Conservation (phyloP, 2,329 filamentous ascomycete genomes). For the Amauroascus niger region DNA sequence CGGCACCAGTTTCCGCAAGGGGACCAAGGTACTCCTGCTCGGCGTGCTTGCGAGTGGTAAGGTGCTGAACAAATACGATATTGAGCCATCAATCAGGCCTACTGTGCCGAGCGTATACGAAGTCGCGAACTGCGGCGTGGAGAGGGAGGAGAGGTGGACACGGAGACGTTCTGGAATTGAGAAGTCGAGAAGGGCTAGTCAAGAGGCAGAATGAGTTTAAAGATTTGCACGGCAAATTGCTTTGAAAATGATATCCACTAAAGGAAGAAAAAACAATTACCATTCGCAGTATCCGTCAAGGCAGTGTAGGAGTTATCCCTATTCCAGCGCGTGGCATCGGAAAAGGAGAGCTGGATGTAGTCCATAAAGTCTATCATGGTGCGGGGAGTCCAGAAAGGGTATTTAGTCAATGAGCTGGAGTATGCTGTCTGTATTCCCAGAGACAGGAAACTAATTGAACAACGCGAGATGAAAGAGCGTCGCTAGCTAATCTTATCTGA, state of each 20-base stretch:
- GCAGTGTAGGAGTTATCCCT: slow-evolving; percentile 84
- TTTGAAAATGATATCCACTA: not conserved
- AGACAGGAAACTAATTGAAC: too few species aligned
- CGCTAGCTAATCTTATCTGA: slow-evolving; percentile 1
- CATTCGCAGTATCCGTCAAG: slow-evolving; percentile 72
- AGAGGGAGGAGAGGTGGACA: slow-evolving; percentile 80
- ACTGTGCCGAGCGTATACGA: slow-evolving; percentile 85
- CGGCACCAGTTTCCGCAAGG: slow-evolving; percentile 65
- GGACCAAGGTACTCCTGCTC: slow-evolving; percentile 63
- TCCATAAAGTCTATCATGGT: slow-evolving; percentile 95
- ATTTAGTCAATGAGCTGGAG: not conserved
- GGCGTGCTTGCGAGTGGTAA: slow-evolving; percentile 57
- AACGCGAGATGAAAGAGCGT: too few species aligned
- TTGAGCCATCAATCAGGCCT: slow-evolving; percentile 88
- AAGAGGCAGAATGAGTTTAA: not conserved
- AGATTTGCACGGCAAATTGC: not conserved
- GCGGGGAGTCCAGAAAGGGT: not conserved
- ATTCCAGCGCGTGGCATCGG: slow-evolving; percentile 77
- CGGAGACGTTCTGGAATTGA: slow-evolving; percentile 73
- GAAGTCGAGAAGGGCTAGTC: slow-evolving; percentile 73
- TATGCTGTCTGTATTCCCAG: not conserved
- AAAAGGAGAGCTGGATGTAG: slow-evolving; percentile 86
- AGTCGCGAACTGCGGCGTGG: slow-evolving; percentile 85
- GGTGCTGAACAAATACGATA: slow-evolving; percentile 92
- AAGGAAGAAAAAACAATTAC: slow-evolving; percentile 35